A percentile compares a stretch with the other conserved stretches of the same genome.
Evolutionary conservation across 108 stramenopile species (phyloP).

Genomic region (Poteriospumella lacustris): DNA sequence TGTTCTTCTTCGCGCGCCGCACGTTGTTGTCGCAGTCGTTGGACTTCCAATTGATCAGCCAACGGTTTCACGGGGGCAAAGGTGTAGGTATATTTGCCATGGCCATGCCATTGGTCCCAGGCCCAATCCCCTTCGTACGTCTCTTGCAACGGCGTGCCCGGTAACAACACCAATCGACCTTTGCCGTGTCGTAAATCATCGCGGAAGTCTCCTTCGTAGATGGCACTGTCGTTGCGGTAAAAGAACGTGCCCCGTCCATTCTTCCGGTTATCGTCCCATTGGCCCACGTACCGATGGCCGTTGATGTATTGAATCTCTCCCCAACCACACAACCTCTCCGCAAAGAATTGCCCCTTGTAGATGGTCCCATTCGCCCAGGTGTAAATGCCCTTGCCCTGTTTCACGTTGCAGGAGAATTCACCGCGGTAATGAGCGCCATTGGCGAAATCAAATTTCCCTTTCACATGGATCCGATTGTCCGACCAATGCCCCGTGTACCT

Average conservation of each 20-base stretch:
- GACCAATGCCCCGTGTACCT: conserved; percentile 43
- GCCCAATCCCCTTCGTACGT: conserved; percentile 35
- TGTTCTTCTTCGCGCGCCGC: too few species aligned
- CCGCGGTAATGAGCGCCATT: conserved; percentile 40
- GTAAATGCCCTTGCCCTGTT: conserved; percentile 41
- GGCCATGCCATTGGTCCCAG: not conserved
- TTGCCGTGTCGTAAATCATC: conserved; percentile 30
- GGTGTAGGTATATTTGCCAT: not conserved
- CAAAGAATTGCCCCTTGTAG: conserved; percentile 36
- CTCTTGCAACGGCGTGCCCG: conserved; percentile 33
- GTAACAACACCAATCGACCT: conserved; percentile 26
- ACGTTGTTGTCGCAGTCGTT: too few species aligned
- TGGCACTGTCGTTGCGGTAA: conserved; percentile 32
- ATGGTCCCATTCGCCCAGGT: conserved; percentile 39
- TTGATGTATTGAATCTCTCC: conserved; percentile 38
- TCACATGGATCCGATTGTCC: conserved; percentile 33
- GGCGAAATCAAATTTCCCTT: conserved; percentile 39
- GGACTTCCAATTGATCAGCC: too few species aligned
- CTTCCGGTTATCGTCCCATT: conserved; percentile 38
- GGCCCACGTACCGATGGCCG: conserved; percentile 37
- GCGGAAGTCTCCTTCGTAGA: conserved; percentile 37
- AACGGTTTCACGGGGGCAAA: too few species aligned
- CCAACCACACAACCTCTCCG: conserved; percentile 29
- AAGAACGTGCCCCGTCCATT: conserved; percentile 39
- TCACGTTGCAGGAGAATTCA: conserved; percentile 33